Conservation (phyloP, 306 rosid genomes). For the Purshia tridentata region DNA sequence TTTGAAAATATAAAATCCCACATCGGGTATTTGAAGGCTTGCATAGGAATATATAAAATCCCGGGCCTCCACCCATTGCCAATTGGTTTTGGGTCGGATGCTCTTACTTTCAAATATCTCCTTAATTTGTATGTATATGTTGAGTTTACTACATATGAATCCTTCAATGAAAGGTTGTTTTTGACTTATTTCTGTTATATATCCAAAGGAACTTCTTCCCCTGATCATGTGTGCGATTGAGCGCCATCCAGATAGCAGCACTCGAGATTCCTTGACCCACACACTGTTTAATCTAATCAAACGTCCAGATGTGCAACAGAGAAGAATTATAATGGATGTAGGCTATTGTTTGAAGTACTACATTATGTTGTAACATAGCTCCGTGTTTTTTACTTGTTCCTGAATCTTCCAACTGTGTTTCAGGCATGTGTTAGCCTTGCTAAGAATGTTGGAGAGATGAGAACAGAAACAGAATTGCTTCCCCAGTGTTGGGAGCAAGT, state of each 20-base stretch:
- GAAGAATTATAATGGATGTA: constrained; percentile 96
- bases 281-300: constrained; percentile 93
- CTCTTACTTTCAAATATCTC: too few species aligned
- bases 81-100: too few species aligned
- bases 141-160: constrained; percentile 1
- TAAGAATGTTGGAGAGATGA: constrained; percentile 93
- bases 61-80: too few species aligned
- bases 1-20: too few species aligned
- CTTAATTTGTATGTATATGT: background rate
- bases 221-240: constrained; percentile 96
- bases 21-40: too few species aligned
- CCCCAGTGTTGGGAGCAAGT: constrained; percentile 99
- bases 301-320: constrained; percentile 95
- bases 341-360: constrained; percentile 24
- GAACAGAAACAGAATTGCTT: constrained; percentile 96
- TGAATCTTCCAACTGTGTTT: constrained; percentile 31
- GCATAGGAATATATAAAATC: too few species aligned
- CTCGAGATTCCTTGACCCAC: constrained; percentile 96
- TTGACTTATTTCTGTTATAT: constrained; percentile 25
- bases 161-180: constrained; percentile 2
- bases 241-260: constrained; percentile 92
- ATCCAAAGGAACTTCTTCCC: constrained; percentile 89
- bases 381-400: constrained; percentile 16
- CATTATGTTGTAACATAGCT: constrained; percentile 11
- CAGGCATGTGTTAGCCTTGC: constrained; percentile 98